A percentile compares a stretch with the other conserved stretches of the same genome.
These are phyloP conservation scores for Kwoniella shandongensis DNA, from an alignment of 768 basidiomycete species.

Conservation along the genomic window DNA sequence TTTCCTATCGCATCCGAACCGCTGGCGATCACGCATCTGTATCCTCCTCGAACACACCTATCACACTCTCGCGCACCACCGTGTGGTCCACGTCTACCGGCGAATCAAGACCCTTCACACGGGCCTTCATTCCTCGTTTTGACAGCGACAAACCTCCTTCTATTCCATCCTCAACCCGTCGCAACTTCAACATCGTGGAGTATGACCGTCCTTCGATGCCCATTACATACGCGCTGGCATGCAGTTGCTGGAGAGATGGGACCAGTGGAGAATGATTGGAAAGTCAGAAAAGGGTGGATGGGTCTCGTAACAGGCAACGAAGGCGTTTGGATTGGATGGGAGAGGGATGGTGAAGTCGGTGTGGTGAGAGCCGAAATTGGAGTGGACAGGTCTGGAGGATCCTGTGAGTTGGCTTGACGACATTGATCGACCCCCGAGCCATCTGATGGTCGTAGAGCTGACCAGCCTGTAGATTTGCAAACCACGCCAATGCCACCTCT, in stretches of 20 bases:
- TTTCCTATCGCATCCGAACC: conserved; percentile 25
- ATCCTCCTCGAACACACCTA: conserved; percentile 20
- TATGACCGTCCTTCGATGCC: conserved; percentile 25
- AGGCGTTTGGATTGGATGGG: conserved; percentile 39
- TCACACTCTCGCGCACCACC: conserved; percentile 8
- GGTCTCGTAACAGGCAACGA: conserved; percentile 21
- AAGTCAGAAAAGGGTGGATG: conserved; percentile 31
- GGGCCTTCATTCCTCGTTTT: conserved; percentile 36
- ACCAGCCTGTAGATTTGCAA: conserved; percentile 15
- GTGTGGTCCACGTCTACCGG: conserved; percentile 27
- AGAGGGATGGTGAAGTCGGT: conserved; percentile 18
- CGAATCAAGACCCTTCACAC: conserved; percentile 6
- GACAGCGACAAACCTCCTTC: conserved; percentile 7
- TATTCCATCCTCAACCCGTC: conserved; percentile 29
- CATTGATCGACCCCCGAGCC: neutral
- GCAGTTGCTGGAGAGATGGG: conserved; percentile 4
- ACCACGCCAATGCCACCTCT: conserved; percentile 30
- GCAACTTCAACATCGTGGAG: conserved; percentile 5
- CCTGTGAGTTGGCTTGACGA: conserved; percentile 22
- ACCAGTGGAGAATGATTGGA: conserved; percentile 15
- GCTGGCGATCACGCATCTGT: conserved; percentile 27
- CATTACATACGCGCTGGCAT: conserved; percentile 28
- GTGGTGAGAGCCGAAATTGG: conserved; percentile 33
- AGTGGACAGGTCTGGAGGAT: conserved; percentile 13
- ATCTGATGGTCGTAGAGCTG: too few relatives aligned